Base-by-base conservation (phyloP, 345 rosid species). In the Gossypium arboreum region DNA sequence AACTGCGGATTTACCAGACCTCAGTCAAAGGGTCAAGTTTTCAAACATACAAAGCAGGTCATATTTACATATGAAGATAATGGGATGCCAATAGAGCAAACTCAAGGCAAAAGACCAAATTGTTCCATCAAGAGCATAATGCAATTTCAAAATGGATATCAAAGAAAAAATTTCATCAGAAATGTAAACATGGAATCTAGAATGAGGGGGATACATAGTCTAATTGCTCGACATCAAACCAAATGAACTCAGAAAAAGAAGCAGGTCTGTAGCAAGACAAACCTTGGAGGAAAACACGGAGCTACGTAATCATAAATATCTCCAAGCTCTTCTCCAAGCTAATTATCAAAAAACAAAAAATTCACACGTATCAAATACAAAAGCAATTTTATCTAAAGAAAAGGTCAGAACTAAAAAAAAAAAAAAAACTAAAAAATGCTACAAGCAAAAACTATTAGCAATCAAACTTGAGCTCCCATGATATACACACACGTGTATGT, bases 271-370 rank as follows among this genome's bases (percentile, higher is more conserved):
- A n/a, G 51, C 20, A 52, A 56, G 66, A 50, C 76, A 68, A 79
- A 87, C 90, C 90, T 90, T 74, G 99, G 99, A 83, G 99, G 99
- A 86, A 96, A 96, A 79, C 98, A 96, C 41, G 99, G 99, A 76
- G 98, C 99, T 75, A 96, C 98, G 78, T 88, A 90, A 80, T 96
- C 99, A 84, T 96, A 96, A 60, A 93, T 89, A 85, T 96, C 97
- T 80, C 98, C 99, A 82, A 96, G 99, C 86, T 96, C 99, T 79
- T 92, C 99, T 75, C 97, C 99, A 59, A 96, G 89, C 99, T 96
- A 82, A 76, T 75, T 67, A 60, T 51, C 59, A 81, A 84, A 73
- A 84, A 73, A 82, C 4, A 80, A 58, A 68, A 59, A 75, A 72
- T 20, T 41, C 68, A 68, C 57, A 18, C 15, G 52, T 18, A 65